phyloP scores from a whole-genome alignment of 2,329 filamentous ascomycete genomes.

The Thielaviopsis euricoi region DNA sequence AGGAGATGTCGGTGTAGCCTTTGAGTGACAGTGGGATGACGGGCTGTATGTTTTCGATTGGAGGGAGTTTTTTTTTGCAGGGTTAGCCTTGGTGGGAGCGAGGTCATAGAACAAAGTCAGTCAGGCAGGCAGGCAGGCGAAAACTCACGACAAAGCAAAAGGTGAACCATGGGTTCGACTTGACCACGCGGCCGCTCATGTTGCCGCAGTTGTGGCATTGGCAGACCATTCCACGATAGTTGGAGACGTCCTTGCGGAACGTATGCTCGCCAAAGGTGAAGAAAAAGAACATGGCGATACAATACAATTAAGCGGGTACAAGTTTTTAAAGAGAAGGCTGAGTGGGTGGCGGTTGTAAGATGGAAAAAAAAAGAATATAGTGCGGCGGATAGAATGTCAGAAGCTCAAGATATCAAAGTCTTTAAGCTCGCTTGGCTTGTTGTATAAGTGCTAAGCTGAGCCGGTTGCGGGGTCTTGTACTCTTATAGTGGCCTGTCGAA shows the following conservation, averaged over 20 bases:
- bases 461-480: not conserved
- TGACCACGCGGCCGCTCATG: constrained; percentile 41
- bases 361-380: not conserved
- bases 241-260: constrained; percentile 40
- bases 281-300: constrained; percentile 39
- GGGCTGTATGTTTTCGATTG: too few relatives aligned
- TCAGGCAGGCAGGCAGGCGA: too few relatives aligned
- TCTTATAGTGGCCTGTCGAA: not conserved
- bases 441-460: not conserved
- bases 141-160: constrained; percentile 58
- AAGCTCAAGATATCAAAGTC: too few relatives aligned
- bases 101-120: too few relatives aligned
- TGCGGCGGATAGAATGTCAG: too few relatives aligned
- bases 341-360: not conserved
- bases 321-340: not conserved
- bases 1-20: constrained; percentile 53
- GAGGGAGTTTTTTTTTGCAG: too few relatives aligned
- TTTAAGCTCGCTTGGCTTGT: too few relatives aligned
- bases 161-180: constrained; percentile 58
- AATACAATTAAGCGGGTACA: not conserved
- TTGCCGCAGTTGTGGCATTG: constrained; percentile 54
- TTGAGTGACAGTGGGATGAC: constrained; percentile 54
- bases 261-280: constrained; percentile 46
- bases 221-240: constrained; percentile 44
- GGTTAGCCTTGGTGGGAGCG: too few relatives aligned